Evolutionary conservation across 1,284 basidiomycete genomes (phyloP).

Genomic region (Pseudozyma thailandica): DNA sequence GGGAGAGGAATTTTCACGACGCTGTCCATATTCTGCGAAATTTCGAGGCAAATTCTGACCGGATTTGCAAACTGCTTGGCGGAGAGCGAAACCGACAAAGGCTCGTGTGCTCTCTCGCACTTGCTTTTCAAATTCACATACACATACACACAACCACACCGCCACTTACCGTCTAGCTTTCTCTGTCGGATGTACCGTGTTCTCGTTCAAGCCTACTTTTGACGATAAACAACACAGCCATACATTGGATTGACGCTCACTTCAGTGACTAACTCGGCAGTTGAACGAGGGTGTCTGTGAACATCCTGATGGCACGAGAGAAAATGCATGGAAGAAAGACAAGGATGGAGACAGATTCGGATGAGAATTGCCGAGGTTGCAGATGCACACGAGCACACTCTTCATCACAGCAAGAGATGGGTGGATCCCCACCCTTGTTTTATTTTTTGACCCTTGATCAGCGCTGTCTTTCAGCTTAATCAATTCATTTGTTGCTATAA

Average conservation of each 20-base stretch:
- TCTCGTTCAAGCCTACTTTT: no score
- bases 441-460: neutral
- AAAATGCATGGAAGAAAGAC: no score
- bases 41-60: neutral
- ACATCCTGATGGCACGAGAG: no score
- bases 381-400: neutral
- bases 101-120: conserved; percentile 13
- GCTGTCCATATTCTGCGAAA: neutral
- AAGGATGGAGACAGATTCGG: neutral
- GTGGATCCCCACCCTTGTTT: neutral
- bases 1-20: neutral
- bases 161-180: no score
- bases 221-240: no score
- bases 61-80: conserved; percentile 4
- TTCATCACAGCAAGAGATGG: no score
- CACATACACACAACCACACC: no score
- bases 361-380: neutral
- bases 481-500: neutral
- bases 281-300: no score
- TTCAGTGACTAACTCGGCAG: no score
- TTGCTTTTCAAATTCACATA: no score
- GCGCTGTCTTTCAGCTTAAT: neutral
- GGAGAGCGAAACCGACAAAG: conserved; percentile 9
- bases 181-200: no score
- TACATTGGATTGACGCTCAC: no score